Conservation (phyloP, 768 basidiomycete genomes). For the Pleurotus salmoneostramineus region DNA sequence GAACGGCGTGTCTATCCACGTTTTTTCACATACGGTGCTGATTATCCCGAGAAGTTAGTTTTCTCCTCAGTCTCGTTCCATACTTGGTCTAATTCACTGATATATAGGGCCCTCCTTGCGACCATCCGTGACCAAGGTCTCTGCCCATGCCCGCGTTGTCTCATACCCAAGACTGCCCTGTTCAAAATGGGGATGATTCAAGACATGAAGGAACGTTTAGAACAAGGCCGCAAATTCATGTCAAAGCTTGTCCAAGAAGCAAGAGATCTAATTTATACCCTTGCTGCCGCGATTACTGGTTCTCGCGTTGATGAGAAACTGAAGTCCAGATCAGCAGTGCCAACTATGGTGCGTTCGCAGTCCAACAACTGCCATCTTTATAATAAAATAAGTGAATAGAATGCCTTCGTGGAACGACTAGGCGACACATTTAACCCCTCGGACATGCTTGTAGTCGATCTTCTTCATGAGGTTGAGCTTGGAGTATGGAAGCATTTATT, state of each 20-base stretch:
- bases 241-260: not conserved
- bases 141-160: conserved; percentile 25
- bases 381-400: not conserved
- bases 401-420: not conserved
- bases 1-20: conserved; percentile 20
- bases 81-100: no score
- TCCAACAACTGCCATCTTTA: not conserved
- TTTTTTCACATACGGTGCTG: conserved; percentile 25
- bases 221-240: not conserved
- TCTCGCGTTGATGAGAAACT: not conserved
- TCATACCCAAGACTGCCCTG: conserved; percentile 16
- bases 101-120: conserved; percentile 14
- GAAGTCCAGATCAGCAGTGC: not conserved
- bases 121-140: conserved; percentile 20
- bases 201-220: conserved; percentile 7
- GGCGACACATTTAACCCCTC: conserved; percentile 7
- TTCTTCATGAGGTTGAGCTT: conserved; percentile 37
- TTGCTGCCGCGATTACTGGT: not conserved
- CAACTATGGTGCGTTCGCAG: not conserved
- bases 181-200: conserved; percentile 18
- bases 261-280: not conserved
- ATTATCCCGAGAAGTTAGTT: conserved; percentile 30
- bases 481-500: conserved; percentile 33
- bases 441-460: conserved; percentile 26
- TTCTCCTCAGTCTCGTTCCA: not conserved